Evolutionary conservation across 2,329 filamentous ascomycete genomes (phyloP), one percentile per base, ranked within the genome.

Genomic region (Orbilia blumenaviensis): DNA sequence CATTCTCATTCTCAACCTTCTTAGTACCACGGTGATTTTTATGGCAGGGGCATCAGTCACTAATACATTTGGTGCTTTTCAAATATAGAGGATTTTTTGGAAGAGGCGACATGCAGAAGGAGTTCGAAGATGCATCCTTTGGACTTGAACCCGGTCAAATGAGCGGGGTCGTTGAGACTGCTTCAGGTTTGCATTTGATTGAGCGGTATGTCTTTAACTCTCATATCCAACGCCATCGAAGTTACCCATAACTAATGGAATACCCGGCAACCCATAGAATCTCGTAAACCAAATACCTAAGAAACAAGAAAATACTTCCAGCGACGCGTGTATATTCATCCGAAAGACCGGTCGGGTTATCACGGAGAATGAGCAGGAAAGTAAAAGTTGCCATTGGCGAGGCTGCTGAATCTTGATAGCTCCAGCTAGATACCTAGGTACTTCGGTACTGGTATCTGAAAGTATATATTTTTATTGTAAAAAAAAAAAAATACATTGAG

Each of bases 91-190:
- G 95, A 18, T 97, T 94, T 84, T 99, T 99, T 83, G 94, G 93
- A 67, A 90, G 88, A 81, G 93, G 93, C 27, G 94, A 98, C 81
- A 99, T 99, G 95, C 95, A 99, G 83, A 94, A 94, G 85, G 94
- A 97, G 84, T 99, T 99, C 81, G 95, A 99, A 84, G 93, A 97
- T 68, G 94, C 94, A 3, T 91, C 95, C 0, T 99, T 99, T 84
- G 90, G 88, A n/a, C 86, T 99, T 66, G 88, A 94, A 83, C 90
- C 91, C 1, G 94, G 93, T 34, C 89, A 97, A 84, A 89, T 98
- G 81, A 97, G 94, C 84, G 86, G 88, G 52, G 87, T 97, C 38
- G 91, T 98, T 10, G 92, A 97, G 84, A 97, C 95, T 41, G 94
- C 93, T 58, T 97, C 94, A 62, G 95, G 95, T 0, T 86, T 98